phyloP scores from a whole-genome alignment of 768 basidiomycete genomes.

The Omphalotus guepiniiformis region DNA sequence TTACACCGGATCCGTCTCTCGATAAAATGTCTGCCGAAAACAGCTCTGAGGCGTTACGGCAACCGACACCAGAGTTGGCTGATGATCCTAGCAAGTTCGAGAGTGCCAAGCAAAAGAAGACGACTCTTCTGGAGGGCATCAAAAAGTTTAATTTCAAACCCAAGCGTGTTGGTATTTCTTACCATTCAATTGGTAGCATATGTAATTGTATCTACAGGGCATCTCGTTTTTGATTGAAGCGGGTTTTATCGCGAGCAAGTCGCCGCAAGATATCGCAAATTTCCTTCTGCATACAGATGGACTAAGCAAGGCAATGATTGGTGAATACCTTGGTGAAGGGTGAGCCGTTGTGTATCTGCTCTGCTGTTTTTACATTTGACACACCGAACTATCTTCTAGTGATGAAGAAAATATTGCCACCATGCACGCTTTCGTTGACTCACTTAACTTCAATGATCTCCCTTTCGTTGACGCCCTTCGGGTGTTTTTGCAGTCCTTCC shows the following conservation, averaged over 20 bases:
- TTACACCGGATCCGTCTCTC: slow-evolving; percentile 52
- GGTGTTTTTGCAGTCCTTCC: slow-evolving; percentile 89
- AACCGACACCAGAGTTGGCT: slow-evolving; percentile 70
- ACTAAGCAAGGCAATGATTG: slow-evolving; percentile 91
- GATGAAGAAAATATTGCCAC: slow-evolving; percentile 86
- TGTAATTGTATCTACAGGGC: slow-evolving; percentile 47
- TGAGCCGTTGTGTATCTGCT: slow-evolving; percentile 48
- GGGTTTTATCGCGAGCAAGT: slow-evolving; percentile 74
- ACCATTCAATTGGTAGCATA: background rate
- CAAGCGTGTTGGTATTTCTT: slow-evolving; percentile 64
- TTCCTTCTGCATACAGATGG: slow-evolving; percentile 91
- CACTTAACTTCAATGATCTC: slow-evolving; percentile 78
- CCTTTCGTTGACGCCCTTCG: slow-evolving; percentile 89
- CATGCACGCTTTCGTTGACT: slow-evolving; percentile 97
- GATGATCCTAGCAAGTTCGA: slow-evolving; percentile 94
- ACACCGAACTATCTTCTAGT: slow-evolving; percentile 35
- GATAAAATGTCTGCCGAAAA: slow-evolving; percentile 48
- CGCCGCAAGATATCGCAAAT: slow-evolving; percentile 73
- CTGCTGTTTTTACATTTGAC: background rate
- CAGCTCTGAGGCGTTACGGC: slow-evolving; percentile 55
- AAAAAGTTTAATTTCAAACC: slow-evolving; percentile 99
- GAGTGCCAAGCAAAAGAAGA: slow-evolving; percentile 95
- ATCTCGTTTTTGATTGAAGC: slow-evolving; percentile 83
- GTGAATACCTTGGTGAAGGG: slow-evolving; percentile 98
- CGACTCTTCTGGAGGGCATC: slow-evolving; percentile 89